Conservation (phyloP, 129 eudicot species). For the Dittrichia graveolens region DNA sequence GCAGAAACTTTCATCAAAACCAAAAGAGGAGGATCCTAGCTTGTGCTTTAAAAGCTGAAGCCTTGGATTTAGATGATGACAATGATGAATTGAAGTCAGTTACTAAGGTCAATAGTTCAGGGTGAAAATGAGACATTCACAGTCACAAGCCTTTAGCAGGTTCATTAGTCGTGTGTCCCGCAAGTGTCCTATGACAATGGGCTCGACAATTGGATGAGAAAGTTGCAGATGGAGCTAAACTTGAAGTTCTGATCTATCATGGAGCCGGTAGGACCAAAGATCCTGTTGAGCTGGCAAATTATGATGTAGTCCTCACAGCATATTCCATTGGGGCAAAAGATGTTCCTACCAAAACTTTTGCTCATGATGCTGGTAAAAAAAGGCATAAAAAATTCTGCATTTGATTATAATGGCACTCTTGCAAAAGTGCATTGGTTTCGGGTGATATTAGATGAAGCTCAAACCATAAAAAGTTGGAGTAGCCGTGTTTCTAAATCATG, state of each 20-base stretch:
- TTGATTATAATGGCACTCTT: slow-evolving; percentile 78
- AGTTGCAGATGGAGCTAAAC: slow-evolving; percentile 62
- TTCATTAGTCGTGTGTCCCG: slow-evolving; percentile 92
- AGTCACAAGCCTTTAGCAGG: slow-evolving; percentile 81
- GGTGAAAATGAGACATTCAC: slow-evolving; percentile 31
- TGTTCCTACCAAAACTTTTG: slow-evolving; percentile 73
- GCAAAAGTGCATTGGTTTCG: slow-evolving; percentile 81
- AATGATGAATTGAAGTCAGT: slow-evolving; percentile 44
- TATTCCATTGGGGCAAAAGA: slow-evolving; percentile 87
- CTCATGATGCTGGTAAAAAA: no score
- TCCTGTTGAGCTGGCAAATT: slow-evolving; percentile 70
- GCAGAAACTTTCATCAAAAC: slow-evolving; percentile 46
- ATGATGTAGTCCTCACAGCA: slow-evolving; percentile 88
- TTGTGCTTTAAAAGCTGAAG: slow-evolving; percentile 45
- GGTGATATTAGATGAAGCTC: slow-evolving; percentile 94
- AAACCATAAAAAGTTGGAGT: slow-evolving; percentile 90
- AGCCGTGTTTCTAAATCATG: slow-evolving; percentile 88
- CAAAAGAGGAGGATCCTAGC: slow-evolving; percentile 49
- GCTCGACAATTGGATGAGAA: slow-evolving; percentile 84
- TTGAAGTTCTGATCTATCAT: slow-evolving; percentile 77
- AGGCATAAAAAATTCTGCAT: slow-evolving; percentile 43
- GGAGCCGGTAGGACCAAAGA: slow-evolving; percentile 80
- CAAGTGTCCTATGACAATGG: slow-evolving; percentile 95
- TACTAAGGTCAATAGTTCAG: slow-evolving; percentile 54
- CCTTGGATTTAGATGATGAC: slow-evolving; percentile 73